These are phyloP conservation scores for Phytopythium cucurbitacearum DNA, from an alignment of 352 stramenopile species.

Conservation along the genomic window DNA sequence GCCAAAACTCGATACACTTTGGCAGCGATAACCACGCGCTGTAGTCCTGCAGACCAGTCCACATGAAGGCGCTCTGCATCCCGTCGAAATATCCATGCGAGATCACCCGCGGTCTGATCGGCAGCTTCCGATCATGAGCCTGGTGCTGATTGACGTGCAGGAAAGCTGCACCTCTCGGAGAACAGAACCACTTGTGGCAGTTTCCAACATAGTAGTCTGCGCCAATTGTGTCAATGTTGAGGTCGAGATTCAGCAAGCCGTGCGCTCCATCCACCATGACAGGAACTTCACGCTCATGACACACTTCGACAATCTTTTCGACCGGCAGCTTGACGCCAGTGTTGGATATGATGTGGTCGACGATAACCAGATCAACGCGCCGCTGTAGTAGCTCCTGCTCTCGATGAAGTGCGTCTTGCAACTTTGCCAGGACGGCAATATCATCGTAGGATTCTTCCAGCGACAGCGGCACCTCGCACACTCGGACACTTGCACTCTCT, in stretches of 20 bases:
- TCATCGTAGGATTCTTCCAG: constrained; percentile 68
- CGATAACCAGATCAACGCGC: constrained; percentile 60
- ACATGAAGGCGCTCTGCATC: constrained; percentile 91
- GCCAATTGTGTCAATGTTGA: constrained; percentile 59
- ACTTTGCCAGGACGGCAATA: constrained; percentile 27
- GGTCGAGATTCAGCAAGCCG: constrained; percentile 73
- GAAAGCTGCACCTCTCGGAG: constrained; percentile 84
- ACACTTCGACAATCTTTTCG: constrained; percentile 63
- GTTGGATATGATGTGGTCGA: constrained; percentile 94
- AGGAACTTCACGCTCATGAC: constrained; percentile 25
- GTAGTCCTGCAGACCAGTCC: constrained; percentile 92
- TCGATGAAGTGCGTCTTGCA: constrained; percentile 26
- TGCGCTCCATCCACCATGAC: constrained; percentile 92
- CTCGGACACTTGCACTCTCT: constrained; percentile 14
- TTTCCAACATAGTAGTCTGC: constrained; percentile 94
- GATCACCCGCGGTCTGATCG: constrained; percentile 73
- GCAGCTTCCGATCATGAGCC: background rate
- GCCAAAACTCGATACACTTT: constrained; percentile 85
- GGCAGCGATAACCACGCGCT: constrained; percentile 82
- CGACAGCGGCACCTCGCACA: constrained; percentile 57
- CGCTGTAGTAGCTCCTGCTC: constrained; percentile 24
- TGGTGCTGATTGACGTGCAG: constrained; percentile 57
- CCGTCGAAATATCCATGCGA: constrained; percentile 89
- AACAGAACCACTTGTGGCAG: constrained; percentile 95
- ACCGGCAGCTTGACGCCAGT: constrained; percentile 89